Evolutionary conservation across 805 yeast genomes (phyloP).

Genomic region (Brettanomyces bruxellensis): DNA sequence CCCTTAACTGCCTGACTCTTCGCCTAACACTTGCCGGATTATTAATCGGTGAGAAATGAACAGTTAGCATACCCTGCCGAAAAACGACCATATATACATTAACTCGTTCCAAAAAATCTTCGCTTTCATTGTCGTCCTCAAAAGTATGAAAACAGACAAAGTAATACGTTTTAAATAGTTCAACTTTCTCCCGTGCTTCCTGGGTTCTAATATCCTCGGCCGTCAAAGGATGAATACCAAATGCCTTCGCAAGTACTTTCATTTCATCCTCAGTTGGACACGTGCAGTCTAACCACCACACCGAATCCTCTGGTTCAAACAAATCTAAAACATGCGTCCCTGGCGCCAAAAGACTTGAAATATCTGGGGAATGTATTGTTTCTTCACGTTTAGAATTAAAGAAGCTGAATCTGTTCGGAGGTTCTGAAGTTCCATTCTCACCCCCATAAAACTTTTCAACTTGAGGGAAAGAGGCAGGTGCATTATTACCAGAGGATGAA

Average conservation of each 20-base stretch:
- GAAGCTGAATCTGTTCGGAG: slow-evolving; percentile 74
- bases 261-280: slow-evolving; percentile 94
- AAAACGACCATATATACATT: slow-evolving; percentile 68
- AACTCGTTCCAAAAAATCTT: slow-evolving; percentile 75
- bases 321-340: slow-evolving; percentile 56
- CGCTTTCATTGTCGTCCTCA: slow-evolving; percentile 74
- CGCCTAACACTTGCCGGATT: slow-evolving; percentile 74
- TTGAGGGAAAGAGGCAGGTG: not conserved
- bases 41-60: slow-evolving; percentile 59
- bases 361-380: slow-evolving; percentile 83
- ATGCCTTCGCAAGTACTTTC: slow-evolving; percentile 85
- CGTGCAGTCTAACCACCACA: slow-evolving; percentile 95
- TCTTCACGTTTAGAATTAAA: slow-evolving; percentile 77
- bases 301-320: slow-evolving; percentile 62
- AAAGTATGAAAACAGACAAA: slow-evolving; percentile 96
- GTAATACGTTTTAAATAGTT: slow-evolving; percentile 79
- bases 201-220: slow-evolving; percentile 96
- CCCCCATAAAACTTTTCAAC: not conserved
- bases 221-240: slow-evolving; percentile 95
- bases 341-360: slow-evolving; percentile 63
- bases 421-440: slow-evolving; percentile 6
- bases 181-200: slow-evolving; percentile 96
- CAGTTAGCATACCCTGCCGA: slow-evolving; percentile 56
- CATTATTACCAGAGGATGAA: not conserved
- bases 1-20: slow-evolving; percentile 71